A percentile compares a stretch with the other conserved stretches of the same genome.
phyloP scores from a whole-genome alignment of 371 early-diverging fungal species.

The Saksenaea vasiformis region DNA sequence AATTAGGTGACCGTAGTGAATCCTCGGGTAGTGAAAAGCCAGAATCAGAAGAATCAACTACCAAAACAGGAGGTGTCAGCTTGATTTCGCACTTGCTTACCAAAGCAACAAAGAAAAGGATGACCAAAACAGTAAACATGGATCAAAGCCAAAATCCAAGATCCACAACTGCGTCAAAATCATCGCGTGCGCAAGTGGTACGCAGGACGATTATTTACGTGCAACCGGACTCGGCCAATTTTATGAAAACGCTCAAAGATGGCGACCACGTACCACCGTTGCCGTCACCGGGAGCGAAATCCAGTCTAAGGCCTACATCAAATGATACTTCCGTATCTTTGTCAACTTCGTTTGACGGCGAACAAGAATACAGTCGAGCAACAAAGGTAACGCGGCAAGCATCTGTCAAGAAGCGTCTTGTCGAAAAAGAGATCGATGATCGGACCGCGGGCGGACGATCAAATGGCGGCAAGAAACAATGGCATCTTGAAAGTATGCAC shows the following conservation, averaged over 20 bases:
- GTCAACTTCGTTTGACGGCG: not conserved
- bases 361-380: conserved; percentile 8
- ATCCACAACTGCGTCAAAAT: not conserved
- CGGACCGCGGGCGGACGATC: conserved; percentile 5
- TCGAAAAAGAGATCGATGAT: conserved; percentile 7
- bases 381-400: conserved; percentile 18
- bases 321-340: conserved; percentile 5
- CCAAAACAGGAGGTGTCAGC: conserved; percentile 16
- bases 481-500: conserved; percentile 11
- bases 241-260: conserved; percentile 19
- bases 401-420: conserved; percentile 14
- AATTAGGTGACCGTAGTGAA: not conserved
- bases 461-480: not conserved
- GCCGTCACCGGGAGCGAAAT: conserved; percentile 8
- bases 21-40: not conserved
- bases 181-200: conserved; percentile 18
- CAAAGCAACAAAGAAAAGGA: conserved; percentile 16
- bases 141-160: not conserved
- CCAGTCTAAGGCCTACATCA: conserved; percentile 6
- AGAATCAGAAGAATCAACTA: not conserved
- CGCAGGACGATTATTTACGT: conserved; percentile 33
- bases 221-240: conserved; percentile 33
- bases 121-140: conserved; percentile 16
- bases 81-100: conserved; percentile 22
- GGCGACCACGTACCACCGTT: not conserved